phyloP scores from a whole-genome alignment of 1,284 basidiomycete genomes.

The Bjerkandera adusta region DNA sequence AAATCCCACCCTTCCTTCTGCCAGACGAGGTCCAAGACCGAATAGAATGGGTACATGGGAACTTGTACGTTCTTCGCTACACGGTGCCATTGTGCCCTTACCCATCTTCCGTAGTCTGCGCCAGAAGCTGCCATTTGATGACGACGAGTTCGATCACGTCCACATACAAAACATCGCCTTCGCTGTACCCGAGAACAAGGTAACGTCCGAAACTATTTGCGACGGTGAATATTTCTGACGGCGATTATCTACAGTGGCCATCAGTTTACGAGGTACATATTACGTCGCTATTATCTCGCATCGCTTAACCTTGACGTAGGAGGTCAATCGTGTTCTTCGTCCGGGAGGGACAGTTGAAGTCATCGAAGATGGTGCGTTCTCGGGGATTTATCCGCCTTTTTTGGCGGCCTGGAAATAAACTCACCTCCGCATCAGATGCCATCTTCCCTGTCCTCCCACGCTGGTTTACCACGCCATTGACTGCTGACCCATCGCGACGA shows the following conservation, averaged over 20 bases:
- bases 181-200: conserved; percentile 75
- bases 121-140: conserved; percentile 71
- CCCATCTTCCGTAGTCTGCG: conserved; percentile 47
- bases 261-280: conserved; percentile 59
- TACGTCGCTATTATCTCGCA: background rate
- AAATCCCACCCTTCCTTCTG: conserved; percentile 52
- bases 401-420: background rate
- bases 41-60: conserved; percentile 70
- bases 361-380: conserved; percentile 58
- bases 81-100: background rate
- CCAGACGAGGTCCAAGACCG: conserved; percentile 48
- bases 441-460: conserved; percentile 35
- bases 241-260: conserved; percentile 50
- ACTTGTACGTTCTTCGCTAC: conserved; percentile 53
- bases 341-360: conserved; percentile 71
- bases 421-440: conserved; percentile 25
- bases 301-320: conserved; percentile 38
- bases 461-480: conserved; percentile 35
- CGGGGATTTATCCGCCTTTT: background rate
- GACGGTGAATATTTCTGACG: conserved; percentile 5
- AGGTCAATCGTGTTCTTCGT: conserved; percentile 64
- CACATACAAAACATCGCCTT: conserved; percentile 61
- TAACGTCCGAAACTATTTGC: conserved; percentile 21
- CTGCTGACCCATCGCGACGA: conserved; percentile 17
- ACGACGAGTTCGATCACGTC: conserved; percentile 78